Base-by-base conservation (phyloP, 2,329 filamentous ascomycete genomes). In the Microcera coccophila region DNA sequence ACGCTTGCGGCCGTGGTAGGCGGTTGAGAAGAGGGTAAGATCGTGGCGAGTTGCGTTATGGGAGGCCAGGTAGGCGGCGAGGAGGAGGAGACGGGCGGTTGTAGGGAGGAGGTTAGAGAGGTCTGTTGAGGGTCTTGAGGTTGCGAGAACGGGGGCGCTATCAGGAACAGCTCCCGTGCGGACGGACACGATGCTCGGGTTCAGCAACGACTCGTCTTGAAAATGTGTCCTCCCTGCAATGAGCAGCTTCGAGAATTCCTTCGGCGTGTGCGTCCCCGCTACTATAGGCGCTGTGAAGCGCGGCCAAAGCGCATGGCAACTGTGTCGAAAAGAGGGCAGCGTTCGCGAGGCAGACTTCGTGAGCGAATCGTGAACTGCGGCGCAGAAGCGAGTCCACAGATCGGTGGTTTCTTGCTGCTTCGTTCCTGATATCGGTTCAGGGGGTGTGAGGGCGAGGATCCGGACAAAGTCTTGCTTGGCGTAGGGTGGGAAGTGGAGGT, bases 401-500 rank as follows among this genome's bases (percentile, higher is more conserved):
- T 85, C 85, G 18, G 68, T 62, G 9, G 84, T 84, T 46, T 81
- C 77, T 36, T 70, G 66, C 36, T 62, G 53, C 2, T 69, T 72
- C 17, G 70, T 82, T 67, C 72, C 81, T 57, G 62, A 68, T 53
- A 70, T 73, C 10, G 68, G 46, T 2, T 57, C 45, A 0, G 73
- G 70, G 2, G 71, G 70, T 3, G 65, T 69, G 5, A 74, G 69
- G n/a, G 82, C 74, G 19, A 96, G 72, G 51, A 98, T 94, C 31
- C 78, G 71, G 40, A 94, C 76, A 41, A 88, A 84, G 55, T 96
- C 87, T 42, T 80, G 66, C 57, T 93, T 90, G 10, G 79, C 83
- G 66, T 97, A 98, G 3, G 87, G 76, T 1, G 88, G 80, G 60
- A 97, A 97, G 59, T 86, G 80, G 19, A 97, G 72, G 62, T 93